phyloP scores from a whole-genome alignment of 139 green algal species.

The Diplosphaera chodatii region DNA sequence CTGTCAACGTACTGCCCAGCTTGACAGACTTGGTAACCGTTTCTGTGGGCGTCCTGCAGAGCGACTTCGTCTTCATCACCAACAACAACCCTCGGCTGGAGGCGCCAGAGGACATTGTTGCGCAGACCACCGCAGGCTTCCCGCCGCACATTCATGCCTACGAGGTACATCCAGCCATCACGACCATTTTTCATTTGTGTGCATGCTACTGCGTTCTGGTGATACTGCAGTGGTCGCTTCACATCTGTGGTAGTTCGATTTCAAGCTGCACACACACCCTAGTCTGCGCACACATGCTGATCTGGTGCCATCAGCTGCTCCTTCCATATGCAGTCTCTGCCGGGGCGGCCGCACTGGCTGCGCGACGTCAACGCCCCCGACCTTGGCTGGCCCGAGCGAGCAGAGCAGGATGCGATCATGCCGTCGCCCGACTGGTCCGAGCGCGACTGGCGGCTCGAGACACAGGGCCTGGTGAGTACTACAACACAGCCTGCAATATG shows the following conservation, averaged over 20 bases:
- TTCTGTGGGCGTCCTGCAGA: constrained; percentile 7
- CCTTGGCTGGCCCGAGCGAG: not conserved
- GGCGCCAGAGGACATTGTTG: constrained; percentile 54
- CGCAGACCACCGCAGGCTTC: constrained; percentile 68
- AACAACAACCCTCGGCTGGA: constrained; percentile 80
- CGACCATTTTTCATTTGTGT: no score
- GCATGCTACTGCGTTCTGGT: no score
- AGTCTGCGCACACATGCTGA: no score
- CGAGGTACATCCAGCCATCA: no score
- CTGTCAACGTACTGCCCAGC: no score
- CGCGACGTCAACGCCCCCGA: not conserved
- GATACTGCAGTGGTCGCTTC: no score
- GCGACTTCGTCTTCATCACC: constrained; percentile 89
- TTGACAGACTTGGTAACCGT: no score
- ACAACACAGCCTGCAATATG: no score
- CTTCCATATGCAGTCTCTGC: not conserved
- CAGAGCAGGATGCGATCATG: not conserved
- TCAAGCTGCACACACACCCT: no score
- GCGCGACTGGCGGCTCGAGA: constrained; percentile 3
- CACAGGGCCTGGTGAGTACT: constrained; percentile 2
- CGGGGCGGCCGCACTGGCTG: not conserved
- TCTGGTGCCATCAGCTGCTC: no score
- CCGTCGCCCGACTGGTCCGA: not conserved
- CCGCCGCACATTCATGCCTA: constrained; percentile 16
- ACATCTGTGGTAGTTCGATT: no score